Conservation (phyloP, 164 flowering plant genomes). For the Taxillus chinensis region DNA sequence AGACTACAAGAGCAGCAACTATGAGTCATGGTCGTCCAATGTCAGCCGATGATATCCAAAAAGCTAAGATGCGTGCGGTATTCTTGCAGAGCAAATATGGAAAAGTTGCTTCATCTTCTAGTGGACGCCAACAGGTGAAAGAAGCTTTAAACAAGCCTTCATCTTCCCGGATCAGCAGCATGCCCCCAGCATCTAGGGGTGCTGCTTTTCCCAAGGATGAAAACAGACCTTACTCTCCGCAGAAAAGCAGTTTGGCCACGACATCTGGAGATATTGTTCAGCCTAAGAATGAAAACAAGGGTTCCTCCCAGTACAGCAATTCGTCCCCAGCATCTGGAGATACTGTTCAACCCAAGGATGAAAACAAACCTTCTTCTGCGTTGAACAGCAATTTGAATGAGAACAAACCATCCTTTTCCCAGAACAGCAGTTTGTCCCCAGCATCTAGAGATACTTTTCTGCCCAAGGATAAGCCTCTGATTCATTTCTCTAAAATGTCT, state of each 20-base stretch:
- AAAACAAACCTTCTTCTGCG: not conserved
- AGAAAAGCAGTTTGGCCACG: no score
- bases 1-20: conserved; percentile 33
- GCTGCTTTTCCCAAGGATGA: not conserved
- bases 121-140: conserved; percentile 19
- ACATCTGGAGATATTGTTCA: no score
- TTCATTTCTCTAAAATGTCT: conserved; percentile 12
- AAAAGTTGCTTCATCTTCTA: conserved; percentile 27
- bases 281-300: conserved; percentile 6
- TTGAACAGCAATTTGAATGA: no score
- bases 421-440: conserved; percentile 12
- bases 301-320: conserved; percentile 16
- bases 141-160: conserved; percentile 22
- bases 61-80: conserved; percentile 87
- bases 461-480: conserved; percentile 14
- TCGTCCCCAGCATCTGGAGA: conserved; percentile 18
- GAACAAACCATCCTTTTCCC: conserved; percentile 19
- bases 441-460: conserved; percentile 13
- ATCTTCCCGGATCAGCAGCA: conserved; percentile 14
- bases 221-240: no score
- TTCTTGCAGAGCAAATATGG: conserved; percentile 78
- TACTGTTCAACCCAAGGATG: conserved; percentile 5
- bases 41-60: conserved; percentile 95
- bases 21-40: conserved; percentile 72
- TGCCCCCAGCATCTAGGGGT: conserved; percentile 18